Conservation (phyloP, 2,329 filamentous ascomycete species). For the Aspergillus tanneri region DNA sequence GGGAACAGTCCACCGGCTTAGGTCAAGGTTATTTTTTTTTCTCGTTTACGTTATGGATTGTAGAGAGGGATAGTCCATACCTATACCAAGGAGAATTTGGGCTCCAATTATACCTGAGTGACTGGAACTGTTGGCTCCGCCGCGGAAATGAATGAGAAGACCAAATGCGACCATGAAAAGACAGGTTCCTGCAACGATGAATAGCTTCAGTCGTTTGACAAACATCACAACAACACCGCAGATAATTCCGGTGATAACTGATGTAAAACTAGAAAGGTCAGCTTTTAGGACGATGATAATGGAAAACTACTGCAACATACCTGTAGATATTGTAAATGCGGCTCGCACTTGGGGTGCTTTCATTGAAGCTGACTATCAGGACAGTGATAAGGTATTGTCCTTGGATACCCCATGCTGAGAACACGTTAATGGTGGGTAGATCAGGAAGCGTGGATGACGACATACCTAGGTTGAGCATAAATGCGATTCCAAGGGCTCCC, state of each 20-base stretch:
- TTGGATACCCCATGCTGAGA: conserved; percentile 59
- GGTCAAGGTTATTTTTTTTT: neutral
- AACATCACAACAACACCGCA: conserved; percentile 59
- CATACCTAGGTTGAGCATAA: conserved; percentile 30
- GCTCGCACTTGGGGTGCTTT: conserved; percentile 56
- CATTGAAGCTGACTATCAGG: conserved; percentile 61
- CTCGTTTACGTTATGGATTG: neutral
- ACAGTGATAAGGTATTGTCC: conserved; percentile 65
- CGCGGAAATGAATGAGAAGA: conserved; percentile 63
- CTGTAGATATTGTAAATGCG: conserved; percentile 61
- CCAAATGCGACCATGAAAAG: conserved; percentile 67
- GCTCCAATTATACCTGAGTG: conserved; percentile 61
- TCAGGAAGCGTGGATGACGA: conserved; percentile 28
- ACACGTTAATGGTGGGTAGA: conserved; percentile 6
- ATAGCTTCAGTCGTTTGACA: conserved; percentile 61
- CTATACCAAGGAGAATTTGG: conserved; percentile 62
- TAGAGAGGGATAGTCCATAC: conserved; percentile 18
- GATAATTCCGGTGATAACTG: conserved; percentile 58
- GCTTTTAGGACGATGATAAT: neutral
- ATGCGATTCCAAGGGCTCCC: conserved; percentile 59
- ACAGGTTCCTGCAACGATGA: conserved; percentile 60
- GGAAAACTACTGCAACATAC: conserved; percentile 4
- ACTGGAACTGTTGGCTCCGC: conserved; percentile 44
- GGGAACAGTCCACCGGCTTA: conserved; percentile 60
- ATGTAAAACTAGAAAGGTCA: conserved; percentile 43